phyloP scores from a whole-genome alignment of 495 filamentous ascomycete genomes.

The Hypoxylon rickii region DNA sequence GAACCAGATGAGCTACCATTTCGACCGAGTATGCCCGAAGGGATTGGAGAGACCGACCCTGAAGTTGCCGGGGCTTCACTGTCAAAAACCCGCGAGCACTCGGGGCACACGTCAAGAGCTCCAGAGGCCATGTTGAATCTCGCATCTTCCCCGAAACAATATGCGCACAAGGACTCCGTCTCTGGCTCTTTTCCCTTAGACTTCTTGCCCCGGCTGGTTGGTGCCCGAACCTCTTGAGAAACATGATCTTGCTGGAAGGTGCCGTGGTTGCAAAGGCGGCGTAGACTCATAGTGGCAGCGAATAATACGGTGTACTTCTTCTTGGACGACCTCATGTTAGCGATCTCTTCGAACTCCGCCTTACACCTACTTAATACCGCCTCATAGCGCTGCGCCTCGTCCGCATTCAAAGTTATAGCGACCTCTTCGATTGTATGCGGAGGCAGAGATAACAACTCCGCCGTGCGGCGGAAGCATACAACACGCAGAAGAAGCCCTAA shows the following conservation, averaged over 20 bases:
- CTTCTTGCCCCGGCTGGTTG: background rate
- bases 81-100: too few species aligned
- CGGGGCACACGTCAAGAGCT: too few species aligned
- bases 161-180: too few species aligned
- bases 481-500: background rate
- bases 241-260: background rate
- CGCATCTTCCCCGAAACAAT: too few species aligned
- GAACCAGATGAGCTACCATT: too few species aligned
- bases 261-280: background rate
- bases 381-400: background rate
- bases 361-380: background rate
- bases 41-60: too few species aligned
- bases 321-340: background rate
- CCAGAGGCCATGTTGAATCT: too few species aligned
- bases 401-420: background rate
- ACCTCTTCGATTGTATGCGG: background rate
- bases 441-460: background rate
- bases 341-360: background rate
- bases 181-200: background rate
- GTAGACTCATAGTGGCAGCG: background rate
- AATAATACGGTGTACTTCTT: background rate
- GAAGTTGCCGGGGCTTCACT: too few species aligned
- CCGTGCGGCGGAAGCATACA: background rate
- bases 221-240: background rate
- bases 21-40: too few species aligned